Percentiles rank a stretch among this genome's conserved stretches.
Conservation (phyloP, 176 grass and related monocot species). For the Cymbopogon citratus region DNA sequence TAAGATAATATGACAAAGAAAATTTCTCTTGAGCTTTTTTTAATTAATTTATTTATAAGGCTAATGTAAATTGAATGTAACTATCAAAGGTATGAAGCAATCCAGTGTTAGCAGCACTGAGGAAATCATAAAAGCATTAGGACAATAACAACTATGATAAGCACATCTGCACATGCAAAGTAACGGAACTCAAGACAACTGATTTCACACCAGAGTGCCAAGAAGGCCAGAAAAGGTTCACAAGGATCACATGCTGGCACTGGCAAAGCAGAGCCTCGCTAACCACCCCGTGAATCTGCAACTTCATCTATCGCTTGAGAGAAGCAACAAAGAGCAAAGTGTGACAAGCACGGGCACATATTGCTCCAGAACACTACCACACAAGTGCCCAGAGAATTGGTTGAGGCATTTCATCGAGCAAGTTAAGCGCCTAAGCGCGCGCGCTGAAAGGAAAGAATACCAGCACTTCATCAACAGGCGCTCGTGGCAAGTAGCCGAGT, state of each 20-base stretch:
- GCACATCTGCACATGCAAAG: neutral
- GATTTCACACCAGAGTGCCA: slow-evolving; percentile 9
- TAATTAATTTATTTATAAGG: neutral
- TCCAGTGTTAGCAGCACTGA: neutral
- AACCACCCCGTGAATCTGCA: neutral
- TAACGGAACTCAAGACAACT: neutral
- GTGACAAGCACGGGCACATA: neutral
- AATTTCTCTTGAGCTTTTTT: neutral
- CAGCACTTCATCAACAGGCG: neutral
- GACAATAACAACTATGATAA: neutral
- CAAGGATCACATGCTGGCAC: neutral
- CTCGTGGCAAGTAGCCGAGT: neutral
- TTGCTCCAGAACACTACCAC: neutral
- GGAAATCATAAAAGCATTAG: neutral
- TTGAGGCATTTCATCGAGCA: slow-evolving; percentile 20
- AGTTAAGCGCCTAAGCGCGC: neutral
- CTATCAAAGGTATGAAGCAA: slow-evolving; percentile 4
- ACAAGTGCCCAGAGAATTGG: neutral
- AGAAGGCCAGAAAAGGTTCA: neutral
- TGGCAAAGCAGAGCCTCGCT: neutral
- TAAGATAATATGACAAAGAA: neutral
- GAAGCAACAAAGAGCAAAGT: neutral
- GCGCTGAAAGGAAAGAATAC: neutral
- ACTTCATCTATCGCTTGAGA: no score
- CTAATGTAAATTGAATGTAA: slow-evolving; percentile 4